Percentiles rank a stretch among this genome's conserved stretches.
phyloP scores from a whole-genome alignment of 768 basidiomycete genomes.

The Macrolepiota fuliginosa region DNA sequence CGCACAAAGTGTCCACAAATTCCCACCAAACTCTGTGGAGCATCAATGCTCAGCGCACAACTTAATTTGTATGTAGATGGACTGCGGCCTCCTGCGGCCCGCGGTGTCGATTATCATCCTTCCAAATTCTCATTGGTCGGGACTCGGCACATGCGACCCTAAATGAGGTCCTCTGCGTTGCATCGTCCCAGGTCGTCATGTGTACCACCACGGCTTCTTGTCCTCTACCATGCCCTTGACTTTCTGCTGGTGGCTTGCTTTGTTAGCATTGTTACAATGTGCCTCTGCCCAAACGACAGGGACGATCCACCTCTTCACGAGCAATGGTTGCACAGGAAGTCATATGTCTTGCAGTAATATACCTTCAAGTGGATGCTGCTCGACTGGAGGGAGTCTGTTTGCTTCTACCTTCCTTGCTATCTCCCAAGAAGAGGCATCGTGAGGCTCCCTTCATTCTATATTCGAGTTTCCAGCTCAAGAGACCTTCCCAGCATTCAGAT shows the following conservation, averaged over 20 bases:
- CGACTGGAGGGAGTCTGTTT: conserved; percentile 1
- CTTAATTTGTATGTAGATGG: no score
- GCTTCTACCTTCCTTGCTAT: conserved; percentile 6
- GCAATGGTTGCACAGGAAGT: conserved; percentile 3
- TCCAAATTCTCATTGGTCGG: neutral
- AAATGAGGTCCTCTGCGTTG: neutral
- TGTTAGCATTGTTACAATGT: neutral
- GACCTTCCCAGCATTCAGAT: neutral
- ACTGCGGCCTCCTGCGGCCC: neutral
- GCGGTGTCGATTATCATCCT: neutral
- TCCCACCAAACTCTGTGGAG: neutral
- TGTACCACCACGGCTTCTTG: neutral
- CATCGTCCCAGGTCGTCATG: neutral
- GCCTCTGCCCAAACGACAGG: neutral
- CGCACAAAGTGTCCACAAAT: neutral
- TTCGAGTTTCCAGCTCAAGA: neutral
- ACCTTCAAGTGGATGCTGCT: conserved; percentile 2
- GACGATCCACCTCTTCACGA: conserved; percentile 8
- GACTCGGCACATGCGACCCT: neutral
- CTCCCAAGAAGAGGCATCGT: conserved; percentile 4
- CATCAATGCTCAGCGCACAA: neutral
- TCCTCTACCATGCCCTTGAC: conserved; percentile 7
- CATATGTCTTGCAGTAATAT: conserved; percentile 11
- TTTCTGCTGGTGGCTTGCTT: neutral
- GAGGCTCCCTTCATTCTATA: neutral